phyloP scores from a whole-genome alignment of 176 grass and related monocot genomes.

The Eleusine indica region DNA sequence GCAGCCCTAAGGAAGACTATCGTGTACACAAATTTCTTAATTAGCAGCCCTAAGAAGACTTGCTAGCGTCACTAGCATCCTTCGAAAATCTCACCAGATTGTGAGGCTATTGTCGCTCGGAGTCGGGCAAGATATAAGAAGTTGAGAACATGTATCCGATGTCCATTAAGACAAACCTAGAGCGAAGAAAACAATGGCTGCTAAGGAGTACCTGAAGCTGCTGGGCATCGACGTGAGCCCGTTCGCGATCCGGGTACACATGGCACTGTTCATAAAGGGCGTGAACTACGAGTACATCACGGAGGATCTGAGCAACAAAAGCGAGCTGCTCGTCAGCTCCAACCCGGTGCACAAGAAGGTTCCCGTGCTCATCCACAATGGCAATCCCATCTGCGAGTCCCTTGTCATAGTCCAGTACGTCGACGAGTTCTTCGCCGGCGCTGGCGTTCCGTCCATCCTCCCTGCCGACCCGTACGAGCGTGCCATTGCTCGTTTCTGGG shows the following conservation, averaged over 20 bases:
- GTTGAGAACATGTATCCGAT: neutral
- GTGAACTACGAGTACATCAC: slow-evolving; percentile 55
- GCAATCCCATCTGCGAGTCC: slow-evolving; percentile 52
- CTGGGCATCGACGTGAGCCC: slow-evolving; percentile 39
- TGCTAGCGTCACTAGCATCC: too few relatives aligned
- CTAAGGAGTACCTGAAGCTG: slow-evolving; percentile 36
- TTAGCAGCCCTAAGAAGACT: too few relatives aligned
- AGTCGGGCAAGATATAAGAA: too few relatives aligned
- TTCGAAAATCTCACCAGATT: too few relatives aligned
- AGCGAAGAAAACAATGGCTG: slow-evolving; percentile 7
- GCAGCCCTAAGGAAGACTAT: too few relatives aligned
- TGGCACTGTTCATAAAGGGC: slow-evolving; percentile 57
- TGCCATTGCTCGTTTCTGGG: slow-evolving; percentile 62
- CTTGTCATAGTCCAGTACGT: slow-evolving; percentile 65
- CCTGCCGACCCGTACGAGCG: slow-evolving; percentile 46
- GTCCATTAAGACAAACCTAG: neutral
- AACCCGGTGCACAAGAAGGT: slow-evolving; percentile 70
- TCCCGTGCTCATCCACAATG: slow-evolving; percentile 68
- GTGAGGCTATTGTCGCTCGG: too few relatives aligned
- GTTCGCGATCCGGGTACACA: slow-evolving; percentile 35
- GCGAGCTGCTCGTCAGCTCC: slow-evolving; percentile 45
- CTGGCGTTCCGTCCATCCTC: slow-evolving; percentile 32
- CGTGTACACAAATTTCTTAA: too few relatives aligned
- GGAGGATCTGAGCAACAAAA: slow-evolving; percentile 57
- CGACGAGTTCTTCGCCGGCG: slow-evolving; percentile 45